Percentiles rank a stretch among this genome's conserved stretches.
Conservation (phyloP, 768 basidiomycete species). For the Kwoniella heveanensis region DNA sequence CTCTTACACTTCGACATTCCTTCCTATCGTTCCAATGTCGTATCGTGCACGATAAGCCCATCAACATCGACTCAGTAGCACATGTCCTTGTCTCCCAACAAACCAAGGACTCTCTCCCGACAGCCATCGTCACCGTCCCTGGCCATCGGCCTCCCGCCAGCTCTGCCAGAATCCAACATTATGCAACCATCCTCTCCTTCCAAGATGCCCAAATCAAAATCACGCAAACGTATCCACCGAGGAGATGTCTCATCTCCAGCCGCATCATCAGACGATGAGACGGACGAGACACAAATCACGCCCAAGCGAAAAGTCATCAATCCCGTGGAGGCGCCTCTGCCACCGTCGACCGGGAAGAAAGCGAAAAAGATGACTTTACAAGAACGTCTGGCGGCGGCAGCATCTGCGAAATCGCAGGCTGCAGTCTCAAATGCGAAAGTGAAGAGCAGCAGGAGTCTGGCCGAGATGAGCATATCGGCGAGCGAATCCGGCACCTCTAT, state of each 20-base stretch:
- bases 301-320: constrained; percentile 42
- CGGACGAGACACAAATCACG: constrained; percentile 26
- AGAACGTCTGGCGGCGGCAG: constrained; percentile 35
- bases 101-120: constrained; percentile 38
- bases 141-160: constrained; percentile 43
- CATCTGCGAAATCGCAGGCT: constrained; percentile 24
- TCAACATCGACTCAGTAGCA: not conserved
- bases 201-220: constrained; percentile 21
- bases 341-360: constrained; percentile 15
- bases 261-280: constrained; percentile 31
- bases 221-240: constrained; percentile 33
- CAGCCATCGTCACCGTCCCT: constrained; percentile 44
- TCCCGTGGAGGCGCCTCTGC: constrained; percentile 29
- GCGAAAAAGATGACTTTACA: constrained; percentile 32
- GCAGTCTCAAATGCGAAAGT: constrained; percentile 30
- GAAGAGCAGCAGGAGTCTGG: constrained; percentile 25
- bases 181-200: constrained; percentile 41
- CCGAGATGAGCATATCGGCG: constrained; percentile 16
- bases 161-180: constrained; percentile 38
- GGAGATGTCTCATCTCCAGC: constrained; percentile 49
- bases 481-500: constrained; percentile 5
- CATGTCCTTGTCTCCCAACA: constrained; percentile 28
- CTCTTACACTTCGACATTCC: not conserved
- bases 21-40: not conserved
- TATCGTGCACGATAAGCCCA: not conserved